These are phyloP conservation scores for Eucalyptus polybractea DNA, from an alignment of 345 rosid species.

Conservation along the genomic window DNA sequence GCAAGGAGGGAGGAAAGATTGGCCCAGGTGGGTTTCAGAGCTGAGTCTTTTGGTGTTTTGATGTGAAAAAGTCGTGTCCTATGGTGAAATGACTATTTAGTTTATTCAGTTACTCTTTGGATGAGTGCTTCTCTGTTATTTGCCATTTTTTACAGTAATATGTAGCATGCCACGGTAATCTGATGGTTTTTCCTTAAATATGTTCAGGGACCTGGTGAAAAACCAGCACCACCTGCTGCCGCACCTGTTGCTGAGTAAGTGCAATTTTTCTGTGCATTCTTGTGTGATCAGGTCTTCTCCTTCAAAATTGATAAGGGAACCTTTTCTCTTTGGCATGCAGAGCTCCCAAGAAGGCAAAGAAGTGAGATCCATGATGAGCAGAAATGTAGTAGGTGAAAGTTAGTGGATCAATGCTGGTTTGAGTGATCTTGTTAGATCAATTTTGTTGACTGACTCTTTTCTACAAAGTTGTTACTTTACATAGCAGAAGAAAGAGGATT, in stretches of 20 bases:
- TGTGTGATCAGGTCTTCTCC: background rate
- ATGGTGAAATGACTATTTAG: background rate
- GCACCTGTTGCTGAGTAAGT: constrained; percentile 7
- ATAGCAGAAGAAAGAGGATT: background rate
- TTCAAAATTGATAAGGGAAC: background rate
- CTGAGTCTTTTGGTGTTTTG: background rate
- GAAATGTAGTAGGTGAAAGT: background rate
- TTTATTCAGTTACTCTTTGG: background rate
- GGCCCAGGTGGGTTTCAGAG: constrained; percentile 43
- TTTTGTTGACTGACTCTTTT: background rate
- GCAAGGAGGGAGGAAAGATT: constrained; percentile 88
- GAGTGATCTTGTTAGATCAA: constrained; percentile 3
- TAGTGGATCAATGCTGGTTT: background rate
- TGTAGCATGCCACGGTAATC: background rate
- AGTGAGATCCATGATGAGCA: constrained; percentile 9
- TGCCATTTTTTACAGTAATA: background rate
- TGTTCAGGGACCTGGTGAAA: constrained; percentile 50
- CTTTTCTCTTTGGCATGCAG: constrained; percentile 8
- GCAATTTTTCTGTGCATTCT: background rate
- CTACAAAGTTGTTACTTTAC: background rate
- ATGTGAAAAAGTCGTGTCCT: background rate
- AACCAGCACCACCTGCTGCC: constrained; percentile 19
- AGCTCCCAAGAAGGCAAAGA: constrained; percentile 40
- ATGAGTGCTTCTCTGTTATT: background rate
- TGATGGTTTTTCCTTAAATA: background rate